Base-by-base conservation (phyloP, 495 filamentous ascomycete species). In the Penicillium flavigenum region DNA sequence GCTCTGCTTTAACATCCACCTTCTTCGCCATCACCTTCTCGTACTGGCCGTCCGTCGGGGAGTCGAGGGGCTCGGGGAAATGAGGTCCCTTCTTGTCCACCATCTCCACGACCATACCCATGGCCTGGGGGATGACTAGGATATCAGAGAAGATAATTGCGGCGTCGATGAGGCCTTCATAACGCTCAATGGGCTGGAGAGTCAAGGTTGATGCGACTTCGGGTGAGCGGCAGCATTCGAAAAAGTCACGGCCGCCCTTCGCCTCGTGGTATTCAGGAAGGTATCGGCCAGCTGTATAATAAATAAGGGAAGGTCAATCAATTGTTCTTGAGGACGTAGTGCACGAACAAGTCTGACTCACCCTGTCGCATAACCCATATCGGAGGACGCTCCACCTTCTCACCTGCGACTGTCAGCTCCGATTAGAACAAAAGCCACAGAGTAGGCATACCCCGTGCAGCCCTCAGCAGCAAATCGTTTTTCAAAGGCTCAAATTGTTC, bases 291-390 rank as follows among this genome's bases (percentile, higher is more conserved):
- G 94, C 94, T 96, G 59, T 58, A 52, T 14, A 19, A 55, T 43
- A 36, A 14, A 50, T 34, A 62, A 42, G 34, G 26, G 22, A 46
- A 19, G 51, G 32, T 62, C 39, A 63, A 47, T 62, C 46, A 49
- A 48, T 39, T 36, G 19, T 29, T 26, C 24, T 19, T 12, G 19
- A 27, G 34, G n/a, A 12, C n/a, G 11, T 24, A 38, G 20, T 41
- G 51, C 8, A 19, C 12, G 47, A 22, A 27, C 22, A 24, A 26
- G n/a, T 43, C 34, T 41, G 50, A 47, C 68, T 63, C 78, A 92
- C 92, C 92, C 85, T 97, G 94, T 73, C 94, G 88, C 94, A 98
- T 98, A 66, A 98, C 90, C 95, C 94, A 98, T 75, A 94, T 88
- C 47, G 94, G 94, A 53, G 95, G 86, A 52, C 93, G 85, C 68